Evolutionary conservation across 129 eudicot genomes (phyloP).

Genomic region (Flaveria linearis): DNA sequence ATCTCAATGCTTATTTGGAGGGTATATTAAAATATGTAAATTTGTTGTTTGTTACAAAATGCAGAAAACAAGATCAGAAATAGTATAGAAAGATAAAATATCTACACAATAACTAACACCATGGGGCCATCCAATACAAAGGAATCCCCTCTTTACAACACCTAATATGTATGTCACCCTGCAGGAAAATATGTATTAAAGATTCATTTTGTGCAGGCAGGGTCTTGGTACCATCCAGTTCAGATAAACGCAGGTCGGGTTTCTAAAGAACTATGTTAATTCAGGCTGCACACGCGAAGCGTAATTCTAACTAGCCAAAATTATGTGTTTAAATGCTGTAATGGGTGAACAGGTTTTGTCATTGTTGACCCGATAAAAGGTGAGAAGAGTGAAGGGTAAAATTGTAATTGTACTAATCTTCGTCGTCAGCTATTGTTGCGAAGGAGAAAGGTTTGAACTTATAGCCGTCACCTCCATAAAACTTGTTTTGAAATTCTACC

Average conservation of each 20-base stretch:
- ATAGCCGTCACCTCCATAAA: slow-evolving; percentile 86
- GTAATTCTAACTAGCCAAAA: slow-evolving; percentile 43
- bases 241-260: slow-evolving; percentile 22
- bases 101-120: slow-evolving; percentile 27
- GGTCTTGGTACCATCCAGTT: slow-evolving; percentile 26
- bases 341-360: slow-evolving; percentile 4
- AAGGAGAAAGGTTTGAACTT: slow-evolving; percentile 91
- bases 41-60: slow-evolving; percentile 21
- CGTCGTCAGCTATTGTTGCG: slow-evolving; percentile 73
- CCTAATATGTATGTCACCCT: slow-evolving; percentile 26
- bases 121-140: slow-evolving; percentile 17
- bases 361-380: slow-evolving; percentile 23
- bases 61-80: not conserved
- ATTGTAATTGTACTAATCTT: slow-evolving; percentile 56
- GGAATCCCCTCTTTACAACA: slow-evolving; percentile 51
- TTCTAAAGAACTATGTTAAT: slow-evolving; percentile 45
- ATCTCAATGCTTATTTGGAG: not conserved
- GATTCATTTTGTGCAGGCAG: slow-evolving; percentile 22
- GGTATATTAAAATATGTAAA: slow-evolving; percentile 1
- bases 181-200: not conserved
- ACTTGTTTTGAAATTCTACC: slow-evolving; percentile 96
- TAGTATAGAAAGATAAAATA: not conserved
- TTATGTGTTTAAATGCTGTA: slow-evolving; percentile 25
- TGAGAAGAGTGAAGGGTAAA: not conserved
- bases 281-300: slow-evolving; percentile 38